Evolutionary conservation across 768 basidiomycete species (phyloP).

Genomic region (Lactifluus rugatus): DNA sequence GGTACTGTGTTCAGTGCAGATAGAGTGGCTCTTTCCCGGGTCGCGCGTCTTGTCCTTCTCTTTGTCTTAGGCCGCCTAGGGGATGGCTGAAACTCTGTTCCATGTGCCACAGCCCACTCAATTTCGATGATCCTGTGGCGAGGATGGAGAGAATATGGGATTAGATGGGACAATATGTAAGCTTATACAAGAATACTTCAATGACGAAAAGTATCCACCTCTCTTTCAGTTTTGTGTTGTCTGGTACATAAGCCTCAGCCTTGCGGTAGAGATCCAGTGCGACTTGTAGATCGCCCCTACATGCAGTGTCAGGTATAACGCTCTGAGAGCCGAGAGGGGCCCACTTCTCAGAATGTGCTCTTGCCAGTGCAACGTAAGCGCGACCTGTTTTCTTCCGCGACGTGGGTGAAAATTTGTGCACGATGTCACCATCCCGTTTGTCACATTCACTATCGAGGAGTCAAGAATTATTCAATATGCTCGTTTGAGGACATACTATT

Average conservation of each 20-base stretch:
- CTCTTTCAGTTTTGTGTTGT: conserved; percentile 76
- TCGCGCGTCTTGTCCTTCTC: conserved; percentile 24
- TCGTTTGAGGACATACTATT: conserved; percentile 43
- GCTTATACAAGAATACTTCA: conserved; percentile 45
- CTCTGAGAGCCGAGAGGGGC: conserved; percentile 21
- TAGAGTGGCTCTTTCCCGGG: not conserved
- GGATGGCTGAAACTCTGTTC: conserved; percentile 48
- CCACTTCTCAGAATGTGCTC: conserved; percentile 73
- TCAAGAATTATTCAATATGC: not conserved
- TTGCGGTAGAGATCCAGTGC: conserved; percentile 77
- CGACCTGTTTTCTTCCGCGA: conserved; percentile 76
- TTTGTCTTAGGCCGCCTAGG: conserved; percentile 37
- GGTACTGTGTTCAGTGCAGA: conserved; percentile 18
- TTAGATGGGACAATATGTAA: conserved; percentile 19
- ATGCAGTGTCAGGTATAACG: not conserved
- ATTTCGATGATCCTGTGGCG: conserved; percentile 65
- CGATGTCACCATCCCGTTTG: conserved; percentile 49
- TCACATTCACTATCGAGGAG: conserved; percentile 43
- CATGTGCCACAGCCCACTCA: conserved; percentile 65
- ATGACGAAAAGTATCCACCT: conserved; percentile 74
- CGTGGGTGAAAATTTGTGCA: conserved; percentile 56
- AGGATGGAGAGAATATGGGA: conserved; percentile 22
- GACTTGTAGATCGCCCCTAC: conserved; percentile 68
- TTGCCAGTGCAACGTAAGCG: conserved; percentile 75
- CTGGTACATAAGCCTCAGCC: conserved; percentile 76